phyloP scores from a whole-genome alignment of 2,329 filamentous ascomycete genomes.

The Rutstroemia sp. region DNA sequence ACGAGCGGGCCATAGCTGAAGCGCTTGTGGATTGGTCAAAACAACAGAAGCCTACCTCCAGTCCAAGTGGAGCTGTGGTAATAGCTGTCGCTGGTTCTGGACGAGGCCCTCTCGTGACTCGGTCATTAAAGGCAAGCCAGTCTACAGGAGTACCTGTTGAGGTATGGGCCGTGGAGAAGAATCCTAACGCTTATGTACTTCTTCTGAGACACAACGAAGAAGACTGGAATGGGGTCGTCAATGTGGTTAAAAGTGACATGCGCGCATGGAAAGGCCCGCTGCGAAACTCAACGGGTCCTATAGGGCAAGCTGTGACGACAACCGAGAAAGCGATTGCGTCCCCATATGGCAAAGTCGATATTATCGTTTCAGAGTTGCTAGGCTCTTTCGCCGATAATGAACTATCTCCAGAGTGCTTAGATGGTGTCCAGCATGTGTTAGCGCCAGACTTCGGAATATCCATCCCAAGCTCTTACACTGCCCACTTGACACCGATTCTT shows the following conservation, averaged over 20 bases:
- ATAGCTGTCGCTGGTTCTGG: constrained; percentile 91
- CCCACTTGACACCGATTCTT: constrained; percentile 85
- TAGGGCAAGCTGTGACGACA: constrained; percentile 32
- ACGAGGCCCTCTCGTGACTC: constrained; percentile 82
- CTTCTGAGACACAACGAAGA: constrained; percentile 78
- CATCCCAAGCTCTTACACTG: constrained; percentile 88
- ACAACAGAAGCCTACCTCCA: constrained; percentile 66
- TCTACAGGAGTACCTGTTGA: constrained; percentile 70
- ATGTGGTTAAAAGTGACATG: constrained; percentile 94
- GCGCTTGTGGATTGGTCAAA: constrained; percentile 74
- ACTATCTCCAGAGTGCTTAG: constrained; percentile 89
- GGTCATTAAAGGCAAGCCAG: constrained; percentile 74
- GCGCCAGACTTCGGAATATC: constrained; percentile 74
- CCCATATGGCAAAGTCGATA: constrained; percentile 70
- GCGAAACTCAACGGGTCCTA: constrained; percentile 29
- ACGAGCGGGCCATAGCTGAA: constrained; percentile 75
- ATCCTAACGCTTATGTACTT: constrained; percentile 93
- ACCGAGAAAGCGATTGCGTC: constrained; percentile 31
- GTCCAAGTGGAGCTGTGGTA: constrained; percentile 63
- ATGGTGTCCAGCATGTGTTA: constrained; percentile 91
- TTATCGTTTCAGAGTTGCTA: constrained; percentile 86
- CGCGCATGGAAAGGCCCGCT: constrained; percentile 85
- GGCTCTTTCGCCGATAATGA: constrained; percentile 97
- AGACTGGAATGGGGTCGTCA: constrained; percentile 75
- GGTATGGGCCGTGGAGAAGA: constrained; percentile 94